Evolutionary conservation across 139 green algal genomes (phyloP).

Genomic region (Diplosphaera chodatii): DNA sequence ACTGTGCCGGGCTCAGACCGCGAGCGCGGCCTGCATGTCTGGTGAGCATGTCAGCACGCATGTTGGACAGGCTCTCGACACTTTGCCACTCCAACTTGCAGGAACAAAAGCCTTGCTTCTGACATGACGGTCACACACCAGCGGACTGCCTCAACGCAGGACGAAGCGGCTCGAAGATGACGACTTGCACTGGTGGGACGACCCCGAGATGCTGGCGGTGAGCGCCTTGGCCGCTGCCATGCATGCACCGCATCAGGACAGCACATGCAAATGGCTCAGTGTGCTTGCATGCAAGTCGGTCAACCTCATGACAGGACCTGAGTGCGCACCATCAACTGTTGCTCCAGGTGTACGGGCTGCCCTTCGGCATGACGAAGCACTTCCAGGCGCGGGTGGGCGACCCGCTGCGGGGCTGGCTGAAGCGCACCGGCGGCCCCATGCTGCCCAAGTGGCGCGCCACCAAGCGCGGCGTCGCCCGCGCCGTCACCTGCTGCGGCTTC

Average conservation of each 20-base stretch:
- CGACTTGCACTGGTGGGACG: constrained; percentile 28
- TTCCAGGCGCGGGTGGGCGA: constrained; percentile 8
- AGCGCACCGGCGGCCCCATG: too few species aligned
- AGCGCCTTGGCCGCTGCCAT: not conserved
- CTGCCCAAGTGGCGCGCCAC: not conserved
- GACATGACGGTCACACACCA: too few species aligned
- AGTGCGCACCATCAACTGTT: not conserved
- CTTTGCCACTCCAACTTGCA: too few species aligned
- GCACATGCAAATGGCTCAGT: too few species aligned
- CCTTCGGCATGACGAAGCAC: constrained; percentile 30
- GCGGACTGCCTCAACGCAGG: too few species aligned
- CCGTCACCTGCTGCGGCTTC: not conserved
- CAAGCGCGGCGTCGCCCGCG: not conserved
- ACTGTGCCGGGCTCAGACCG: constrained; percentile 26
- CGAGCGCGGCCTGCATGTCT: constrained; percentile 31
- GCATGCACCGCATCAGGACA: too few species aligned
- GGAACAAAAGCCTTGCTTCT: too few species aligned
- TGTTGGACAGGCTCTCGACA: too few species aligned
- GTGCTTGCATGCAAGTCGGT: not conserved
- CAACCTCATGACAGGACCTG: too few species aligned
- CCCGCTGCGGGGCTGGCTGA: not conserved
- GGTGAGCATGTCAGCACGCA: too few species aligned
- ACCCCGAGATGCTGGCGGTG: constrained; percentile 23
- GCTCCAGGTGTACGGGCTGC: constrained; percentile 39
- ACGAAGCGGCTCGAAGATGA: not conserved